A percentile compares a stretch with the other conserved stretches of the same genome.
Evolutionary conservation across 148 eudicot species (phyloP).

Genomic region (Talinum fruticosum): DNA sequence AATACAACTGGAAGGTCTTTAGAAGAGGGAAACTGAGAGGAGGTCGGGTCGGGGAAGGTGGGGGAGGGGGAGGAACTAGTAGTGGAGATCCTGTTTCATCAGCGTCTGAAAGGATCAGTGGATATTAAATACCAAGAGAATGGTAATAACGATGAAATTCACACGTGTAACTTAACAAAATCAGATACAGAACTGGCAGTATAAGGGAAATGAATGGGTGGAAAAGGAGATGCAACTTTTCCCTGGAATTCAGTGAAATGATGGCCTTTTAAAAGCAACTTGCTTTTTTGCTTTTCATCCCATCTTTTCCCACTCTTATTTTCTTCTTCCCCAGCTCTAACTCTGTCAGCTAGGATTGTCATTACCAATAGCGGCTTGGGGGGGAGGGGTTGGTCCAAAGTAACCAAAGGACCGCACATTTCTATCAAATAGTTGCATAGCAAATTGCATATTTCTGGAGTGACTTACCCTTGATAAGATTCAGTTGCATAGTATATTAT

Average conservation of each 20-base stretch:
- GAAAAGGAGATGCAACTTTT: conserved; percentile 30
- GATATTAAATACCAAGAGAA: conserved; percentile 30
- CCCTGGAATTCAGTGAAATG: conserved; percentile 61
- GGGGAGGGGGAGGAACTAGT: conserved; percentile 10
- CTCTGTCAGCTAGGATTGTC: conserved; percentile 37
- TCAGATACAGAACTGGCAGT: conserved; percentile 31
- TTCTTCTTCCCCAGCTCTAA: conserved; percentile 31
- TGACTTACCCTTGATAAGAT: conserved; percentile 18
- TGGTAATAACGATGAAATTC: conserved; percentile 36
- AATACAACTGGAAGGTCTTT: neutral
- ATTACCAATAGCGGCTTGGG: too few relatives aligned
- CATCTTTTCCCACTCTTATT: conserved; percentile 29
- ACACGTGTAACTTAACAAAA: conserved; percentile 31
- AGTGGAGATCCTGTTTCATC: conserved; percentile 21
- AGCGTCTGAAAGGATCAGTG: conserved; percentile 14
- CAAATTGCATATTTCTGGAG: conserved; percentile 30
- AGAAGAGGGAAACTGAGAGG: neutral
- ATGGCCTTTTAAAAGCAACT: conserved; percentile 29
- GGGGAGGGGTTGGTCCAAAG: too few relatives aligned
- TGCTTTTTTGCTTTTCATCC: conserved; percentile 17
- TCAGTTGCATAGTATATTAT: neutral
- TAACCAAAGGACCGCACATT: conserved; percentile 17
- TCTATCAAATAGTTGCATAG: conserved; percentile 21
- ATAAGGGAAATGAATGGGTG: conserved; percentile 20
- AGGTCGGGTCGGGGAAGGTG: neutral